phyloP scores from a whole-genome alignment of 352 stramenopile species.

The Globisporangium cederbergense region DNA sequence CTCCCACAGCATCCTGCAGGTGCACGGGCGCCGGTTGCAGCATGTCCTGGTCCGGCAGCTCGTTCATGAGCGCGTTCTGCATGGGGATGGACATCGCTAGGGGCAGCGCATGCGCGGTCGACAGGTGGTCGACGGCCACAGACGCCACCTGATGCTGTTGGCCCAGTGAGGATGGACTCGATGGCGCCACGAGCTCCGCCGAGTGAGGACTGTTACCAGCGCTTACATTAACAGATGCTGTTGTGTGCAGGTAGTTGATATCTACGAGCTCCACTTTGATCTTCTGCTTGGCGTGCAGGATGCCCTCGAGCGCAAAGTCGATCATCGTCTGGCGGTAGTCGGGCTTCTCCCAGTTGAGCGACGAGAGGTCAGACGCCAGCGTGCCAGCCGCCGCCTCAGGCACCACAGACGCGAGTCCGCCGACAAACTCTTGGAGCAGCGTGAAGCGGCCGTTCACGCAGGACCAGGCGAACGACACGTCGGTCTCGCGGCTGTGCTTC shows the following conservation, averaged over 20 bases:
- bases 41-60: slow-evolving; percentile 17
- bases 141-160: not conserved
- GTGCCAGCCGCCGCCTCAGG: slow-evolving; percentile 30
- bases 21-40: slow-evolving; percentile 1
- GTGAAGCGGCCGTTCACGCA: slow-evolving; percentile 46
- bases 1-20: not conserved
- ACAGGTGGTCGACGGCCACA: not conserved
- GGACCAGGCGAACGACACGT: slow-evolving; percentile 62
- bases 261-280: slow-evolving; percentile 59
- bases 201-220: not conserved
- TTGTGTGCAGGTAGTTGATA: slow-evolving; percentile 31
- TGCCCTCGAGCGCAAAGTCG: slow-evolving; percentile 61
- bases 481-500: slow-evolving; percentile 54
- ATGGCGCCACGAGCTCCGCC: not conserved
- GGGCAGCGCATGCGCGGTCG: not conserved
- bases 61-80: slow-evolving; percentile 7
- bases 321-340: slow-evolving; percentile 58
- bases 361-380: slow-evolving; percentile 34
- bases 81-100: slow-evolving; percentile 6
- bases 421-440: slow-evolving; percentile 56
- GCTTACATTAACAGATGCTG: slow-evolving; percentile 8
- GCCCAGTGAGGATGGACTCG: not conserved
- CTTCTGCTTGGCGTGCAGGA: slow-evolving; percentile 68
- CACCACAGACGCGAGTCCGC: slow-evolving; percentile 41
- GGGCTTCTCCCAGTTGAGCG: slow-evolving; percentile 64